Evolutionary conservation across 1,284 basidiomycete species (phyloP), one percentile per base, ranked within the genome.

Genomic region (Cutaneotrichosporon sp.): DNA sequence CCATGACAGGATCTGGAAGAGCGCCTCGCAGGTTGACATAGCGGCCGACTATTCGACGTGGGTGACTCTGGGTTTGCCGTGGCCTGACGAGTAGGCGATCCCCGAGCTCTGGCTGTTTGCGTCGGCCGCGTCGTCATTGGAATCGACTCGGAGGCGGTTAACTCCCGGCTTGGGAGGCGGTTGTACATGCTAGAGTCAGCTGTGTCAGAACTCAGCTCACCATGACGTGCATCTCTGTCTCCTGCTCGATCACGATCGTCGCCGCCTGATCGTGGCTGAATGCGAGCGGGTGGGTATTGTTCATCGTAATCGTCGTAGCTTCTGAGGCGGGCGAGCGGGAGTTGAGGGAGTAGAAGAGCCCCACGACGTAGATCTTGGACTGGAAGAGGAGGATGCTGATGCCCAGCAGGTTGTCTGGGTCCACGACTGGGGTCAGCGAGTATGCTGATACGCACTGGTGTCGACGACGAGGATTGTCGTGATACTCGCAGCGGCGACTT

Each of bases 291-390:
- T 24, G 45, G 5, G 45, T 25, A 10, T 11, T 22, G 7, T 46
- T 11, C 45, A 46, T 46, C 22, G 52, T 54, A 16, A 54, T 42
- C 14, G 42, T 22, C 24, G 31, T 47, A 5, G 31, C n/a, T 18
- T 9, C 56, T 20, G 46, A 54, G 2, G 14, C 10, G 49, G 64
- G 31, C n/a, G 13, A 9, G 13, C 71, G 64, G 42, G 63, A 38
- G 64, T 73, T 73, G 55, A 73, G 64, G 18, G 67, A 63, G 67
- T 69, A 73, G 63, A 73, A 64, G 10, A 73, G 56, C 38, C 69
- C 70, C 33, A 71, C 54, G 50, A 58, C 60, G 67, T 73, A 73
- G 50, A 73, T 47, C 56, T 70, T 67, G 57, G 64, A 56, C 52
- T 70, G 70, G 43, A 71, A 64, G 55, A 60, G 63, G 29, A 67